These are phyloP conservation scores for Fusarium bactridioides DNA, from an alignment of 2,329 filamentous ascomycete species.

Conservation along the genomic window DNA sequence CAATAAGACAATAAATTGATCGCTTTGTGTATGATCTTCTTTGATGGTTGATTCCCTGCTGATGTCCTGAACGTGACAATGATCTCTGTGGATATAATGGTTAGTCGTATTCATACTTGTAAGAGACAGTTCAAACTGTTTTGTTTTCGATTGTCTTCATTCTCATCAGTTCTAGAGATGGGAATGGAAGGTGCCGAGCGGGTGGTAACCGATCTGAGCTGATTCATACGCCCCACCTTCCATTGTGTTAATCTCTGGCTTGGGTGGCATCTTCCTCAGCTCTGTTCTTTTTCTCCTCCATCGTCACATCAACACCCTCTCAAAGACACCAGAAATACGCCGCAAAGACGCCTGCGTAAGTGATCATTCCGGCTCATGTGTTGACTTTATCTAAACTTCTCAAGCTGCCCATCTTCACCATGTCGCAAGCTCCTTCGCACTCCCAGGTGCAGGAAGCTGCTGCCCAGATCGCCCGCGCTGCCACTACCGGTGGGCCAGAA, in stretches of 20 bases:
- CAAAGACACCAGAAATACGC: accelerated
- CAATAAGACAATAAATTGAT: too few species aligned
- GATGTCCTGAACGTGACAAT: too few species aligned
- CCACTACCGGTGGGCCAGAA: not conserved
- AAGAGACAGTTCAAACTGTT: too few species aligned
- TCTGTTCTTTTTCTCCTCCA: not conserved
- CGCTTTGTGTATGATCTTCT: too few species aligned
- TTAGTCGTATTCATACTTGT: too few species aligned
- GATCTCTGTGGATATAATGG: too few species aligned
- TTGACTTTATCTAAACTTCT: not conserved
- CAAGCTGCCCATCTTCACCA: not conserved
- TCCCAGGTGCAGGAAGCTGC: not conserved
- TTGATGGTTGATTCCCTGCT: too few species aligned
- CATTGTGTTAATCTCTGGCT: not conserved
- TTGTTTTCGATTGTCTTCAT: too few species aligned
- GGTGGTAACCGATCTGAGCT: too few species aligned
- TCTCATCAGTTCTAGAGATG: too few species aligned
- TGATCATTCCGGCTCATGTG: accelerated
- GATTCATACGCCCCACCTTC: not conserved
- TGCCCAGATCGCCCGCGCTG: accelerated
- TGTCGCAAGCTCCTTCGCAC: not conserved
- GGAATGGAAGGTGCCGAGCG: too few species aligned
- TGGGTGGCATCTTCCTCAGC: not conserved
- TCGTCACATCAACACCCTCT: not conserved
- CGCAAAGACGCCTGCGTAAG: not conserved